Evolutionary conservation across 1,139 yeast genomes (phyloP).

Genomic region (Pichia sp.): DNA sequence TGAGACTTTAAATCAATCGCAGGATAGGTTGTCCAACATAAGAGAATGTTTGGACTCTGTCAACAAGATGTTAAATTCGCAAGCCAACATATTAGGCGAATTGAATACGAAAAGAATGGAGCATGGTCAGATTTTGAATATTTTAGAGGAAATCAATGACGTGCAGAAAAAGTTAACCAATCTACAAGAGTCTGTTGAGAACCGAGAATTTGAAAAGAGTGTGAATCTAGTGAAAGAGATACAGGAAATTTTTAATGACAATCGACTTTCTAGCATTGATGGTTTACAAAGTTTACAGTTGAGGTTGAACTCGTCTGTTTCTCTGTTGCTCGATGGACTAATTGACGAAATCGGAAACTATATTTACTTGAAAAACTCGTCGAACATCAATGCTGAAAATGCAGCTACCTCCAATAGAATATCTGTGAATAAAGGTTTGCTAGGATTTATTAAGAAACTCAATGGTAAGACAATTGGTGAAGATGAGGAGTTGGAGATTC

Average conservation of each 20-base stretch:
- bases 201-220: constrained; percentile 67
- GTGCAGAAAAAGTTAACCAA: constrained; percentile 56
- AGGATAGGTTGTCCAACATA: constrained; percentile 48
- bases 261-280: constrained; percentile 42
- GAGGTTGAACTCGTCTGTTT: constrained; percentile 61
- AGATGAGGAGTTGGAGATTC: constrained; percentile 25
- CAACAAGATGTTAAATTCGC: constrained; percentile 26
- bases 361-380: constrained; percentile 51
- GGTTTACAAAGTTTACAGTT: constrained; percentile 55
- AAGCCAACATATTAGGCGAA: constrained; percentile 53
- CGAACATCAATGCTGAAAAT: constrained; percentile 22
- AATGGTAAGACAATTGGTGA: constrained; percentile 20
- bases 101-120: constrained; percentile 59
- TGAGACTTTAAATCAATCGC: constrained; percentile 53
- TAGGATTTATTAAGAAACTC: constrained; percentile 23
- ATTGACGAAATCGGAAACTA: constrained; percentile 75
- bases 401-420: constrained; percentile 14
- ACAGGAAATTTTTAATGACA: constrained; percentile 49
- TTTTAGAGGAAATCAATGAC: constrained; percentile 64
- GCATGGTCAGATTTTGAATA: constrained; percentile 66
- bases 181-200: constrained; percentile 61
- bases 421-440: constrained; percentile 23
- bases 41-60: constrained; percentile 44
- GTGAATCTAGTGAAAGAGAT: constrained; percentile 38
- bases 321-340: constrained; percentile 62